Conservation (phyloP, 441 rosid genomes). For the Raphanus hybrid region DNA sequence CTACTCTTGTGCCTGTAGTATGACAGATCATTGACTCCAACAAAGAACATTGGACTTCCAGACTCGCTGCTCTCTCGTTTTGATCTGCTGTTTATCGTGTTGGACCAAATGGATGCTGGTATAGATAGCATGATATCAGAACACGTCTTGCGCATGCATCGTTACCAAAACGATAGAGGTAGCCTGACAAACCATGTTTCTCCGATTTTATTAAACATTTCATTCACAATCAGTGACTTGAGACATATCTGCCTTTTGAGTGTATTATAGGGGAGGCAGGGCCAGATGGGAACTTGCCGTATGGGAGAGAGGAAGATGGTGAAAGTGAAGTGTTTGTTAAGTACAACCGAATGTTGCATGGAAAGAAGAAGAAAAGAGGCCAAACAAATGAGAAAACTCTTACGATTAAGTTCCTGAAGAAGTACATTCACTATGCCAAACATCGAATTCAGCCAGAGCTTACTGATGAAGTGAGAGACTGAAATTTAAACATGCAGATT, state of each 20-base stretch:
- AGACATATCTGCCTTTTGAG: slow-evolving; percentile 28
- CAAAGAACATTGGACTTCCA: slow-evolving; percentile 99
- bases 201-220: not conserved
- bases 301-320: slow-evolving; percentile 82
- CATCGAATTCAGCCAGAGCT: slow-evolving; percentile 93
- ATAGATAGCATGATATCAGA: slow-evolving; percentile 88
- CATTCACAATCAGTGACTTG: slow-evolving; percentile 14
- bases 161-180: slow-evolving; percentile 84
- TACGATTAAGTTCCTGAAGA: slow-evolving; percentile 85
- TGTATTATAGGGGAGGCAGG: slow-evolving; percentile 64
- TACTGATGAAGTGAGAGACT: slow-evolving; percentile 77
- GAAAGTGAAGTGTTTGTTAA: slow-evolving; percentile 89
- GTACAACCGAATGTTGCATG: slow-evolving; percentile 89
- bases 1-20: slow-evolving; percentile 58
- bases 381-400: slow-evolving; percentile 75
- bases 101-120: slow-evolving; percentile 99
- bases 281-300: slow-evolving; percentile 65
- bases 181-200: slow-evolving; percentile 25
- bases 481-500: not conserved
- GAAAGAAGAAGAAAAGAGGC: slow-evolving; percentile 71
- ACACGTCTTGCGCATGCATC: slow-evolving; percentile 97
- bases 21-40: slow-evolving; percentile 96
- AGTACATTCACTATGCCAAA: slow-evolving; percentile 97
- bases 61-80: slow-evolving; percentile 99
- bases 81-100: slow-evolving; percentile 90